Conservation (phyloP, 1,284 basidiomycete species). For the Microbotryum scabiosae region DNA sequence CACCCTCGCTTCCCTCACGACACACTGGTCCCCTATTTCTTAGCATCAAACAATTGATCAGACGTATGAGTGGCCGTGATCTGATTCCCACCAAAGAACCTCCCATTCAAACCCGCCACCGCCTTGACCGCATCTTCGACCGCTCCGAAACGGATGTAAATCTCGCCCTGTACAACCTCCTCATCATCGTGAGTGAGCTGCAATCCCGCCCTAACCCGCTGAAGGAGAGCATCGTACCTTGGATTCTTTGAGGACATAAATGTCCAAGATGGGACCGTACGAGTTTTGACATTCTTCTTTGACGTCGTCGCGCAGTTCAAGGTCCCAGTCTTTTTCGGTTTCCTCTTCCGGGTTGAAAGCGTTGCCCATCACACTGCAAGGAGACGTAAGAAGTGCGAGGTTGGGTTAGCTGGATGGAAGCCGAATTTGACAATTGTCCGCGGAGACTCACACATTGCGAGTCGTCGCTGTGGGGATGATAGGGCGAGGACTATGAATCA, state of each 20-base stretch:
- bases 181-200: background rate
- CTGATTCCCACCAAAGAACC: constrained; percentile 88
- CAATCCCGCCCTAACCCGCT: background rate
- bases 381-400: background rate
- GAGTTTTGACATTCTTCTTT: constrained; percentile 81
- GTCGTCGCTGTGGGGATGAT: constrained; percentile 38
- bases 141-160: constrained; percentile 83
- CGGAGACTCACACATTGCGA: constrained; percentile 25
- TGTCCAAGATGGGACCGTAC: constrained; percentile 76
- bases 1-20: too few species aligned
- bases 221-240: constrained; percentile 52
- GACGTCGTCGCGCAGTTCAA: constrained; percentile 90
- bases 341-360: constrained; percentile 98
- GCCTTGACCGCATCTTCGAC: constrained; percentile 74
- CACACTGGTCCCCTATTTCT: constrained; percentile 3
- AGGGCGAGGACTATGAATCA: constrained; percentile 26
- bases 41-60: constrained; percentile 31
- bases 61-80: constrained; percentile 54
- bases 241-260: constrained; percentile 90
- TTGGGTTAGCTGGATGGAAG: too few species aligned
- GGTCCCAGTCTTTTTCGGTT: constrained; percentile 92
- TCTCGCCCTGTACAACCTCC: constrained; percentile 64
- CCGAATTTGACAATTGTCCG: too few species aligned
- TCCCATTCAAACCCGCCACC: constrained; percentile 79
- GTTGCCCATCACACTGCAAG: constrained; percentile 60